Percentiles rank a stretch among this genome's conserved stretches.
phyloP scores from a whole-genome alignment of 2,329 filamentous ascomycete species.

The Leptographium galeiforme region DNA sequence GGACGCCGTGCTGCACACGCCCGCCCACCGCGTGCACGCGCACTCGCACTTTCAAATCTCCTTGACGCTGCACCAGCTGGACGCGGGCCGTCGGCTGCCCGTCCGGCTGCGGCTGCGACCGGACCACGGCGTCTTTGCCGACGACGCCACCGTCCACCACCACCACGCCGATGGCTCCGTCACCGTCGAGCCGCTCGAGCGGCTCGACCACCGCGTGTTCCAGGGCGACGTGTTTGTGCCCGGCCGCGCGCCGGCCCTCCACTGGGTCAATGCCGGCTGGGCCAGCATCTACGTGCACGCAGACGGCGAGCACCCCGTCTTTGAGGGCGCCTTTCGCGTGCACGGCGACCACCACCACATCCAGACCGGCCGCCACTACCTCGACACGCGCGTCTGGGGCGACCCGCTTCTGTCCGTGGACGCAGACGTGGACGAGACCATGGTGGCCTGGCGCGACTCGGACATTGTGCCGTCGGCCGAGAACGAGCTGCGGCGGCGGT shows the following conservation, averaged over 20 bases:
- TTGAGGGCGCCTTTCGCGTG: constrained; percentile 80
- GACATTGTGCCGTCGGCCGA: constrained; percentile 51
- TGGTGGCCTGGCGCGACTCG: constrained; percentile 87
- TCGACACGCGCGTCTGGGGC: constrained; percentile 52
- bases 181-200: constrained; percentile 54
- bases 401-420: constrained; percentile 48
- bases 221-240: constrained; percentile 66
- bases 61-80: constrained; percentile 55
- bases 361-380: constrained; percentile 61
- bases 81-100: constrained; percentile 36
- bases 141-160: constrained; percentile 61
- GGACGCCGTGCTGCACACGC: constrained; percentile 63
- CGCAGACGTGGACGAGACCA: constrained; percentile 45
- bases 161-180: constrained; percentile 60
- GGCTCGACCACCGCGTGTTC: constrained; percentile 68
- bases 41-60: constrained; percentile 73
- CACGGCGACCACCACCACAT: constrained; percentile 77
- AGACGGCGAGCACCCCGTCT: constrained; percentile 68
- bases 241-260: constrained; percentile 24
- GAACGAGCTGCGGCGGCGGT: constrained; percentile 47
- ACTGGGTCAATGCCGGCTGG: constrained; percentile 78
- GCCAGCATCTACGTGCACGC: constrained; percentile 64
- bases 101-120: constrained; percentile 74
- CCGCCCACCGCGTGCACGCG: constrained; percentile 65
- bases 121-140: constrained; percentile 76